A percentile compares a stretch with the other conserved stretches of the same genome.
Conservation (phyloP, 1,284 basidiomycete genomes). For the Ceratobasidium theobromae region DNA sequence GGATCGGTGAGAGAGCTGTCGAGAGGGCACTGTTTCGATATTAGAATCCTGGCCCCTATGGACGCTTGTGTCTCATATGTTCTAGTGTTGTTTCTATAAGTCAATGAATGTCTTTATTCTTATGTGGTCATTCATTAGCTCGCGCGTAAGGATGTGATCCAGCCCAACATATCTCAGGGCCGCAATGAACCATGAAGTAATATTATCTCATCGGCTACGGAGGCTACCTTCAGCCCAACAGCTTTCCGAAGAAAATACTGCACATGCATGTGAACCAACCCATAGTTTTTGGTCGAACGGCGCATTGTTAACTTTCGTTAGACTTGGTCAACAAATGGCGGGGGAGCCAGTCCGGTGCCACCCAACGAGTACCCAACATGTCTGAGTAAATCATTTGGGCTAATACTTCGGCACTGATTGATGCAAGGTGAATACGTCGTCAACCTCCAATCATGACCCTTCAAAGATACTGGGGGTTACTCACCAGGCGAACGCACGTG, state of each 20-base stretch:
- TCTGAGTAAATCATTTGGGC: conserved; percentile 65
- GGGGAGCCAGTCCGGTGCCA: conserved; percentile 63
- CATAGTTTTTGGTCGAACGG: background rate
- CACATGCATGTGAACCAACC: no score
- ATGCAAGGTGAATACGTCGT: conserved; percentile 7
- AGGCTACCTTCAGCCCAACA: no score
- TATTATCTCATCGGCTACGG: no score
- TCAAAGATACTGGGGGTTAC: conserved; percentile 36
- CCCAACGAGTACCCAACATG: conserved; percentile 52
- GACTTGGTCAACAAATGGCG: conserved; percentile 22
- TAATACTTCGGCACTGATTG: conserved; percentile 61
- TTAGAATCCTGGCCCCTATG: background rate
- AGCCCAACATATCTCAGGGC: no score
- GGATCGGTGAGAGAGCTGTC: conserved; percentile 59
- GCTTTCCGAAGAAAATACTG: no score
- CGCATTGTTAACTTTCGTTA: background rate
- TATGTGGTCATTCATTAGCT: no score
- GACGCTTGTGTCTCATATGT: background rate
- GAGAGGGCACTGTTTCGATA: background rate
- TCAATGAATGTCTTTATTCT: background rate
- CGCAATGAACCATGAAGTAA: no score
- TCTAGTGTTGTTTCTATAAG: background rate
- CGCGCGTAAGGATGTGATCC: no score
- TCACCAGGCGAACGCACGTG: conserved; percentile 70
- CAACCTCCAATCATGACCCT: background rate